phyloP scores from a whole-genome alignment of 345 rosid genomes.

The Cardamine occulta region DNA sequence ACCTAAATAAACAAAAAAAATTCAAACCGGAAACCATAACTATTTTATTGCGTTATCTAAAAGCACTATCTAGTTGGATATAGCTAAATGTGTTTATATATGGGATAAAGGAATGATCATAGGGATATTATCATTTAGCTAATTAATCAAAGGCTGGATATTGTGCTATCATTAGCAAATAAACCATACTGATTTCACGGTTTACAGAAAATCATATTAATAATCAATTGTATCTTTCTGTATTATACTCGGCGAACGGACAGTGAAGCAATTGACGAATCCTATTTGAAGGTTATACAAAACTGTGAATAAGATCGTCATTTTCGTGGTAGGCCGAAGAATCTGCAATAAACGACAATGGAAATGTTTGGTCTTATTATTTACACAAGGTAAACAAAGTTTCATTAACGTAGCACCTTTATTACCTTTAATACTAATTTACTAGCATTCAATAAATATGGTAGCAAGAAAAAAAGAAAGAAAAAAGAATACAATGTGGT shows the following conservation, averaged over 20 bases:
- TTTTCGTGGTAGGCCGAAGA: constrained; percentile 8
- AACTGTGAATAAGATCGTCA: constrained; percentile 2
- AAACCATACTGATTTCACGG: not conserved
- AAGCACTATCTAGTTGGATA: not conserved
- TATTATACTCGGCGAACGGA: not conserved
- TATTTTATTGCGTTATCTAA: not conserved
- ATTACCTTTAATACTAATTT: constrained; percentile 27
- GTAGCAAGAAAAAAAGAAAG: constrained; percentile 3
- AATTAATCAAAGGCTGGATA: not conserved
- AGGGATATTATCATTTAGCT: not conserved
- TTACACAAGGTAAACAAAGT: not conserved
- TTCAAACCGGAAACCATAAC: not conserved
- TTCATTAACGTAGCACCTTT: constrained; percentile 25
- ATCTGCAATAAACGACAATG: not conserved
- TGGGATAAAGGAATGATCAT: not conserved
- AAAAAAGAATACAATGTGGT: constrained; percentile 22
- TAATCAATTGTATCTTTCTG: not conserved
- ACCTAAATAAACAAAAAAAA: not conserved
- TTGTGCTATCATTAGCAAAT: not conserved
- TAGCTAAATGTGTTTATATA: not conserved
- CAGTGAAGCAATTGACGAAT: not conserved
- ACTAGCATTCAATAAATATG: constrained; percentile 26
- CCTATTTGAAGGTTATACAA: not conserved
- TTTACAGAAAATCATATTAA: too few relatives aligned
- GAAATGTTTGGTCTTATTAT: constrained; percentile 6